Evolutionary conservation across 805 yeast genomes (phyloP).

Genomic region (Candida pseudofarinosa): DNA sequence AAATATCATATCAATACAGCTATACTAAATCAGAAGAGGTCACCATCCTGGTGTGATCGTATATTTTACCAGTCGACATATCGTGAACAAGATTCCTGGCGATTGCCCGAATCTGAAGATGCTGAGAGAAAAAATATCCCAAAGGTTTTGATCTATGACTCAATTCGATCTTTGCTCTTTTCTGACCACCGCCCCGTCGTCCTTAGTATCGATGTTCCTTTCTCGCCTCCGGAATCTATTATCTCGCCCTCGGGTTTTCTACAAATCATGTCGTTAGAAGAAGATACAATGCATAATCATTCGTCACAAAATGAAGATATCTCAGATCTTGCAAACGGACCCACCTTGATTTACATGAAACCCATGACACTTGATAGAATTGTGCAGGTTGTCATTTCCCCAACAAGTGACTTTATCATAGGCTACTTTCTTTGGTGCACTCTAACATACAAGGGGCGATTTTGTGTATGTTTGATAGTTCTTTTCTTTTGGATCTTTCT

Average conservation of each 20-base stretch:
- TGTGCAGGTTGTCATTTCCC: conserved; percentile 21
- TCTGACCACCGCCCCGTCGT: conserved; percentile 86
- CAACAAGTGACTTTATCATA: conserved; percentile 23
- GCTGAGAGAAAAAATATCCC: conserved; percentile 11
- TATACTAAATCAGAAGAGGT: conserved; percentile 53
- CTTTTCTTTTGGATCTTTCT: conserved; percentile 10
- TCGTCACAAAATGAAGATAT: conserved; percentile 4
- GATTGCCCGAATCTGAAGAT: not conserved
- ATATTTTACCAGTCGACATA: conserved; percentile 54
- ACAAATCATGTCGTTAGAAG: conserved; percentile 22
- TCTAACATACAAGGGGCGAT: conserved; percentile 31
- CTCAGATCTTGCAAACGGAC: conserved; percentile 30
- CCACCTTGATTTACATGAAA: conserved; percentile 35
- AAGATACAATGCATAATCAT: conserved; percentile 11
- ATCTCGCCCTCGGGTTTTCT: conserved; percentile 26
- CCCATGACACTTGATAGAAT: conserved; percentile 29
- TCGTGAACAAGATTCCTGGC: conserved; percentile 6
- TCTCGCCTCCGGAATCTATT: conserved; percentile 31
- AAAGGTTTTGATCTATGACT: conserved; percentile 40
- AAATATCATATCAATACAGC: conserved; percentile 54
- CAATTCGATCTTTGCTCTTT: conserved; percentile 42
- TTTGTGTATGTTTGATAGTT: conserved; percentile 15
- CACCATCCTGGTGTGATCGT: conserved; percentile 91
- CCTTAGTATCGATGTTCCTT: conserved; percentile 46
- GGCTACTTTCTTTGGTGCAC: conserved; percentile 34